These are phyloP conservation scores for Chaetomiaceae sp. DNA, from an alignment of 2,329 filamentous ascomycete genomes.

Conservation along the genomic window DNA sequence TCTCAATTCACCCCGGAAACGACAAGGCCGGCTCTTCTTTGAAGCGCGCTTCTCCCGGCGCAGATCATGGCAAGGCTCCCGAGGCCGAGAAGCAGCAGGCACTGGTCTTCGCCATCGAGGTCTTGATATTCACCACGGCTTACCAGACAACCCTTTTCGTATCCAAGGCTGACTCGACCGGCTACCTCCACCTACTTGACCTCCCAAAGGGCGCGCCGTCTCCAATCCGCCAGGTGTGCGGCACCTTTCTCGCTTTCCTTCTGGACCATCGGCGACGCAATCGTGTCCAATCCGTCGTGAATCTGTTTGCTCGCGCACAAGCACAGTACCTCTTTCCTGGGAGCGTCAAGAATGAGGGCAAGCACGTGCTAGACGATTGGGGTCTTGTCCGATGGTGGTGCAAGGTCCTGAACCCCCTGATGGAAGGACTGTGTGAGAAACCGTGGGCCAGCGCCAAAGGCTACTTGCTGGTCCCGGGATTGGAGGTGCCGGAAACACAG, in stretches of 20 bases:
- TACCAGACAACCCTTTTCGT: conserved; percentile 85
- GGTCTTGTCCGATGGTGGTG: conserved; percentile 97
- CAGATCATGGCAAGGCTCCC: conserved; percentile 27
- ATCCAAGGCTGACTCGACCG: conserved; percentile 94
- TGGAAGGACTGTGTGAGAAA: conserved; percentile 43
- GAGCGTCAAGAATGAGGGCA: conserved; percentile 75
- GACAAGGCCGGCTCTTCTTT: neutral
- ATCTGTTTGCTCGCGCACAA: conserved; percentile 87
- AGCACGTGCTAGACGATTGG: conserved; percentile 88
- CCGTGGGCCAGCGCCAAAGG: conserved; percentile 55
- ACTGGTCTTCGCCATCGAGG: conserved; percentile 77
- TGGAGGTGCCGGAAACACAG: conserved; percentile 75
- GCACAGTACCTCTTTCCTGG: conserved; percentile 93
- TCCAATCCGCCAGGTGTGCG: conserved; percentile 68
- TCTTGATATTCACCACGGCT: conserved; percentile 79
- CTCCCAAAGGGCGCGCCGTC: conserved; percentile 61
- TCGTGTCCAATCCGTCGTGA: conserved; percentile 68
- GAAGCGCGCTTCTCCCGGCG: conserved; percentile 22
- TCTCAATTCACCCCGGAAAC: conserved; percentile 42
- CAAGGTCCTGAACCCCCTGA: conserved; percentile 71
- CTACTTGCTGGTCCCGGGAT: conserved; percentile 82
- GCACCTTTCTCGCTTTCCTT: conserved; percentile 71
- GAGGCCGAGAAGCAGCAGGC: conserved; percentile 44
- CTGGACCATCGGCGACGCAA: conserved; percentile 61
- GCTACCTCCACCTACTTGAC: conserved; percentile 66